Evolutionary conservation across 192 early-diverging fungal genomes (phyloP).

Genomic region (Kappamyces sp.): DNA sequence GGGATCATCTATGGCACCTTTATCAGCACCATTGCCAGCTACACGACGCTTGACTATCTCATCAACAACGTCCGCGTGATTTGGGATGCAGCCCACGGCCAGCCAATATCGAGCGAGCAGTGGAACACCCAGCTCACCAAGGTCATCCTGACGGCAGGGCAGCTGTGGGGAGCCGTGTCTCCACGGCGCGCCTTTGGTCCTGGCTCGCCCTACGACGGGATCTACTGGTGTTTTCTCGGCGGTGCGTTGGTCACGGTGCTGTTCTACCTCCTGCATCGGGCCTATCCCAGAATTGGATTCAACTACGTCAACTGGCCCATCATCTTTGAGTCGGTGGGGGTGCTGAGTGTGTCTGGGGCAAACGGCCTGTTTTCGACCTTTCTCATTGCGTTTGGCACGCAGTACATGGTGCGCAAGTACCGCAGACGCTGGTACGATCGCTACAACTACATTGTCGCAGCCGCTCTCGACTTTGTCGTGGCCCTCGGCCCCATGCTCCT

Average conservation of each 20-base stretch:
- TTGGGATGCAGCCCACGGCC: slow-evolving; percentile 14
- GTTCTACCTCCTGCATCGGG: slow-evolving; percentile 53
- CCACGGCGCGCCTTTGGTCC: slow-evolving; percentile 62
- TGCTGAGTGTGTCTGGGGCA: slow-evolving; percentile 33
- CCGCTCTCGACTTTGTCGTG: slow-evolving; percentile 39
- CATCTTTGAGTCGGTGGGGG: slow-evolving; percentile 51
- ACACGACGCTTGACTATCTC: slow-evolving; percentile 17
- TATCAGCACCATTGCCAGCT: slow-evolving; percentile 58
- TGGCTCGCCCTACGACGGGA: slow-evolving; percentile 50
- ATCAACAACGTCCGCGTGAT: slow-evolving; percentile 12
- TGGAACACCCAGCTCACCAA: slow-evolving; percentile 58
- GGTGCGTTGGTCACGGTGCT: slow-evolving; percentile 68
- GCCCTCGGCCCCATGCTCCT: background rate
- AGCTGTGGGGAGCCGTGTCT: slow-evolving; percentile 77
- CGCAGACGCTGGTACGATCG: slow-evolving; percentile 55
- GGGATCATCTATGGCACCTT: slow-evolving; percentile 64
- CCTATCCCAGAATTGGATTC: slow-evolving; percentile 65
- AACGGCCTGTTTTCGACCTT: slow-evolving; percentile 30
- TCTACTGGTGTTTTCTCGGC: slow-evolving; percentile 47
- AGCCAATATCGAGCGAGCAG: slow-evolving; percentile 55
- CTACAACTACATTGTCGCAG: slow-evolving; percentile 53
- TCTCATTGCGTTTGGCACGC: slow-evolving; percentile 62
- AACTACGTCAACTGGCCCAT: slow-evolving; percentile 64
- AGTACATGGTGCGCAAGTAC: slow-evolving; percentile 62
- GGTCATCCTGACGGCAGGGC: slow-evolving; percentile 63